A percentile compares a stretch with the other conserved stretches of the same genome.
Conservation (phyloP, 306 rosid species). For the Herpetospermum pedunculosum region DNA sequence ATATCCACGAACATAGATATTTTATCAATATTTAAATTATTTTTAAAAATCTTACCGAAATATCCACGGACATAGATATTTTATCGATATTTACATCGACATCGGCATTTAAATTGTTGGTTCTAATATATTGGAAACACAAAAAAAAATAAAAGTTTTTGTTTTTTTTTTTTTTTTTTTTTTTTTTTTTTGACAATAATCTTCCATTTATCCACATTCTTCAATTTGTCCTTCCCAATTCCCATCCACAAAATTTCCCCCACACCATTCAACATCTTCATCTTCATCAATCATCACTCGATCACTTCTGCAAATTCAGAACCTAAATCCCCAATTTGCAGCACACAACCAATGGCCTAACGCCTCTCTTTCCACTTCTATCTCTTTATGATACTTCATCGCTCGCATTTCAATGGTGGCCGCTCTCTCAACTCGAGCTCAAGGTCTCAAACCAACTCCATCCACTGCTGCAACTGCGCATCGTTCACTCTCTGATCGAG, state of each 20-base stretch:
- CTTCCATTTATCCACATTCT: background rate
- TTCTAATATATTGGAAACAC: too few relatives aligned
- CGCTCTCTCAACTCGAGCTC: constrained; percentile 31
- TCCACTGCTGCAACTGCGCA: constrained; percentile 13
- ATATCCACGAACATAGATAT: too few relatives aligned
- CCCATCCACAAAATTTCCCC: background rate
- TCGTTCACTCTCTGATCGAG: constrained; percentile 13
- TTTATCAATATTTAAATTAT: too few relatives aligned
- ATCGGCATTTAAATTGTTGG: too few relatives aligned
- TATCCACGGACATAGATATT: too few relatives aligned
- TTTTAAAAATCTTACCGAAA: too few relatives aligned
- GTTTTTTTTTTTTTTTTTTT: too few relatives aligned
- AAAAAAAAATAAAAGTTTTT: too few relatives aligned
- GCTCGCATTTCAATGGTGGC: constrained; percentile 46
- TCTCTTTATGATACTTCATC: background rate
- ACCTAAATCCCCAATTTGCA: background rate
- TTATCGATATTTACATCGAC: too few relatives aligned
- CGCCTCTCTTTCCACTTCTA: background rate
- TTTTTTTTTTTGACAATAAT: too few relatives aligned
- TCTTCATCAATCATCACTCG: background rate
- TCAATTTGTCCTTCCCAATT: background rate
- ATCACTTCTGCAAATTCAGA: background rate
- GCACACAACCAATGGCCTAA: background rate
- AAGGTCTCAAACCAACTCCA: constrained; percentile 19
- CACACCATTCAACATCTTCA: background rate